These are phyloP conservation scores for Pichia kudriavzevii DNA, from an alignment of 1,139 yeast species.

Conservation along the genomic window DNA sequence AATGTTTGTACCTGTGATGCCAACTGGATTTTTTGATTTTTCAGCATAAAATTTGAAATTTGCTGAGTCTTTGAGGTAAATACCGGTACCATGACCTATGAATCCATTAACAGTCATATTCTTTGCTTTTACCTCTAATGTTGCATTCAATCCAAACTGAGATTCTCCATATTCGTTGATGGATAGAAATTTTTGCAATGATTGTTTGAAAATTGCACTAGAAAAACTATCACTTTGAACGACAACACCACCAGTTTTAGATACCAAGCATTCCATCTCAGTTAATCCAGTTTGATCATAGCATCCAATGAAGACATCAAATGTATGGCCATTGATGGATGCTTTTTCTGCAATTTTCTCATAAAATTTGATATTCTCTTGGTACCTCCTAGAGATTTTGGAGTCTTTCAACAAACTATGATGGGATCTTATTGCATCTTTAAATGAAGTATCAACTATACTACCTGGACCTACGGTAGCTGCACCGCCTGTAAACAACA, in stretches of 20 bases:
- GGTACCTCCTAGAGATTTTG: slow-evolving; percentile 25
- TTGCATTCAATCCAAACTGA: slow-evolving; percentile 50
- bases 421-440: slow-evolving; percentile 53
- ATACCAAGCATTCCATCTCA: slow-evolving; percentile 55
- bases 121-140: slow-evolving; percentile 46
- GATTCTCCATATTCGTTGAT: slow-evolving; percentile 31
- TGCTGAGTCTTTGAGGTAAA: slow-evolving; percentile 9
- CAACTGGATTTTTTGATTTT: slow-evolving; percentile 28
- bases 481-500: slow-evolving; percentile 54
- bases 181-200: slow-evolving; percentile 46
- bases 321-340: slow-evolving; percentile 44
- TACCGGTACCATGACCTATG: slow-evolving; percentile 49
- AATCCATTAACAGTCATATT: slow-evolving; percentile 51
- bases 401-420: slow-evolving; percentile 45
- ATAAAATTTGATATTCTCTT: slow-evolving; percentile 38
- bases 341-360: slow-evolving; percentile 33
- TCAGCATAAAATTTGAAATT: slow-evolving; percentile 2
- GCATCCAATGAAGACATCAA: slow-evolving; percentile 54
- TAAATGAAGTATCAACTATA: slow-evolving; percentile 40
- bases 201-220: slow-evolving; percentile 60
- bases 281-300: slow-evolving; percentile 61
- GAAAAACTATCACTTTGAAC: slow-evolving; percentile 59
- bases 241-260: slow-evolving; percentile 54
- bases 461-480: slow-evolving; percentile 53
- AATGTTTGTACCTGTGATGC: slow-evolving; percentile 48